Percentiles rank a stretch among this genome's conserved stretches.
phyloP scores from a whole-genome alignment of 2,329 filamentous ascomycete genomes.

The Samsoniella hepiali region DNA sequence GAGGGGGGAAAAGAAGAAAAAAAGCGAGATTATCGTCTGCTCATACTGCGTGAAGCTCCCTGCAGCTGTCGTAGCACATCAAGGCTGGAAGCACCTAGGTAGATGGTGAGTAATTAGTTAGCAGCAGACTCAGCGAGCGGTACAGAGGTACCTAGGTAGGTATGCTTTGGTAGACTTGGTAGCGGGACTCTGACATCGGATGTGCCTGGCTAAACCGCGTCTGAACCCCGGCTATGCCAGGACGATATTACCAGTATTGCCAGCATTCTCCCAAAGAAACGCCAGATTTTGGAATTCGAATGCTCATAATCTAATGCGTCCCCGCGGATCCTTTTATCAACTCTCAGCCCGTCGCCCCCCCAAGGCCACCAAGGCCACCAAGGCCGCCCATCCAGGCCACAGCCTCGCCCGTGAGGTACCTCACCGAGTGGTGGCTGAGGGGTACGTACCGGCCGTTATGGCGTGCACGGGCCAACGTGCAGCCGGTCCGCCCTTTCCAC shows the following conservation, averaged over 20 bases:
- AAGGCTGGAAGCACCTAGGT: not conserved
- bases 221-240: conserved; percentile 28
- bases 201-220: conserved; percentile 16
- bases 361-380: not conserved
- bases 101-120: too few species aligned
- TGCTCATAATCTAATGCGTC: not conserved
- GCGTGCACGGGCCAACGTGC: conserved; percentile 29
- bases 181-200: not conserved
- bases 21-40: not conserved
- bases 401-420: conserved; percentile 3
- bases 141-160: not conserved
- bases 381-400: conserved; percentile 3
- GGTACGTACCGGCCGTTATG: not conserved
- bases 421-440: not conserved
- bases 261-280: not conserved
- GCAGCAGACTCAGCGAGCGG: not conserved
- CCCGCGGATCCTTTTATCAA: not conserved
- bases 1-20: not conserved
- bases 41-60: not conserved
- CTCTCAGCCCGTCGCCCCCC: not conserved
- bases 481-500: conserved; percentile 24
- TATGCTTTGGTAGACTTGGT: not conserved
- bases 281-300: not conserved
- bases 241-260: conserved; percentile 19
- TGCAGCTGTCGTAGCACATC: not conserved